These are phyloP conservation scores for Sicyos edulis DNA, from an alignment of 306 rosid species.

Conservation along the genomic window DNA sequence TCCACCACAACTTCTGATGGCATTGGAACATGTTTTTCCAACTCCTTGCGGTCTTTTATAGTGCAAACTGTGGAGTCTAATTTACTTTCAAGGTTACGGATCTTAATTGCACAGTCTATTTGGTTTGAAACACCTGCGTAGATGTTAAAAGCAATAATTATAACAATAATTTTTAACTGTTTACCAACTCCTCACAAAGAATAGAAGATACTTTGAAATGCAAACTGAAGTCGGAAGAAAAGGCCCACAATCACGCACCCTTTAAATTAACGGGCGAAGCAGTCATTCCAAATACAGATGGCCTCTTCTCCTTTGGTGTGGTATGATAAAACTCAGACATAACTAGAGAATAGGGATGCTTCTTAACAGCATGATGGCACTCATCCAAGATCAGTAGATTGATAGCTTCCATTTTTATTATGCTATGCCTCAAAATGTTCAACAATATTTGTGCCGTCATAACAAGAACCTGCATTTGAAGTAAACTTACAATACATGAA, in stretches of 20 bases:
- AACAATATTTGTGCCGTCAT: constrained; percentile 98
- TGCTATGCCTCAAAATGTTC: constrained; percentile 98
- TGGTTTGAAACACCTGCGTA: constrained; percentile 95
- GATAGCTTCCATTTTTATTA: constrained; percentile 86
- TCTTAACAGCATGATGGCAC: constrained; percentile 98
- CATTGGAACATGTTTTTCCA: constrained; percentile 95
- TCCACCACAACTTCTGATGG: constrained; percentile 89
- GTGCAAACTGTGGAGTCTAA: constrained; percentile 93
- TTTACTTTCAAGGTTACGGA: constrained; percentile 97
- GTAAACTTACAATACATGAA: neutral
- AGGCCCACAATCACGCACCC: constrained; percentile 39
- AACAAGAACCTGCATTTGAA: constrained; percentile 67
- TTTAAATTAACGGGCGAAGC: constrained; percentile 97
- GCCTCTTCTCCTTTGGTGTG: constrained; percentile 80
- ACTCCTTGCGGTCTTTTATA: constrained; percentile 92
- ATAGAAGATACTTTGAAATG: neutral
- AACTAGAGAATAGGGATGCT: constrained; percentile 94
- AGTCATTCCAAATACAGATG: constrained; percentile 95
- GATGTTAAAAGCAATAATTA: constrained; percentile 22
- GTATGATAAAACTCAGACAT: constrained; percentile 99
- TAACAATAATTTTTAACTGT: neutral
- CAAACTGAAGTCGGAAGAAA: constrained; percentile 14
- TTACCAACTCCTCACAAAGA: constrained; percentile 7
- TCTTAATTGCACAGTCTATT: constrained; percentile 95
- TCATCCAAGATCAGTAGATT: constrained; percentile 87